Evolutionary conservation across 2,329 filamentous ascomycete species (phyloP).

Genomic region (Fusarium mangiferae): DNA sequence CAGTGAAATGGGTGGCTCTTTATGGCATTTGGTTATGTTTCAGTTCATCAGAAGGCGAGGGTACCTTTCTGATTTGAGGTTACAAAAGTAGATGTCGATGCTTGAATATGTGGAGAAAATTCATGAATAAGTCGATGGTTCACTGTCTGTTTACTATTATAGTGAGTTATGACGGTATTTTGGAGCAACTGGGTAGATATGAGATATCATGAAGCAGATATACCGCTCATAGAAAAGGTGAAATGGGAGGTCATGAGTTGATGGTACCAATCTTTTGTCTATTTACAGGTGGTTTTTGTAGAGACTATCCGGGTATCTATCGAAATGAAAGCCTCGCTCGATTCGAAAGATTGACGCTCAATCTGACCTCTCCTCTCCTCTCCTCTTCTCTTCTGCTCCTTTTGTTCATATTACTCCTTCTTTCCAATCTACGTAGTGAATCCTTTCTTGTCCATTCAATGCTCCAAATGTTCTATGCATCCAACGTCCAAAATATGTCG

Average conservation of each 20-base stretch:
- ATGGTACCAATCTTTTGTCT: slow-evolving; percentile 5
- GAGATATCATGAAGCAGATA: slow-evolving; percentile 33
- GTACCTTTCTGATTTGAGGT: background rate
- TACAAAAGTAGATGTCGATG: slow-evolving; percentile 5
- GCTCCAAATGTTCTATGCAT: slow-evolving; percentile 3
- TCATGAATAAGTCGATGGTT: background rate
- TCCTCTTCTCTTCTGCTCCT: background rate
- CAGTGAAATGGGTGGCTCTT: slow-evolving; percentile 26
- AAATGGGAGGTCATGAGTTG: background rate
- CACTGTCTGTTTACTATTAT: background rate
- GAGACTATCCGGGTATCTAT: slow-evolving; percentile 28
- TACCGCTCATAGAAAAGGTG: slow-evolving; percentile 18
- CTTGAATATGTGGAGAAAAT: background rate
- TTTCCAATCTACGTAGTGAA: background rate
- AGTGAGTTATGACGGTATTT: background rate
- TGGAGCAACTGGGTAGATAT: background rate
- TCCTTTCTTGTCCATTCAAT: background rate
- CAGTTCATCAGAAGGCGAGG: slow-evolving; percentile 11
- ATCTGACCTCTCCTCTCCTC: background rate
- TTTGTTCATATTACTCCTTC: background rate
- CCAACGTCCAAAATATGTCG: slow-evolving; percentile 17
- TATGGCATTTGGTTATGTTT: slow-evolving; percentile 6
- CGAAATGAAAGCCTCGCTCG: slow-evolving; percentile 21
- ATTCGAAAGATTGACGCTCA: slow-evolving; percentile 9
- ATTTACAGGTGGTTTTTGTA: slow-evolving; percentile 14